These are phyloP conservation scores for Pezizomycotina sp. DNA, from an alignment of 2,329 filamentous ascomycete species.

Conservation along the genomic window DNA sequence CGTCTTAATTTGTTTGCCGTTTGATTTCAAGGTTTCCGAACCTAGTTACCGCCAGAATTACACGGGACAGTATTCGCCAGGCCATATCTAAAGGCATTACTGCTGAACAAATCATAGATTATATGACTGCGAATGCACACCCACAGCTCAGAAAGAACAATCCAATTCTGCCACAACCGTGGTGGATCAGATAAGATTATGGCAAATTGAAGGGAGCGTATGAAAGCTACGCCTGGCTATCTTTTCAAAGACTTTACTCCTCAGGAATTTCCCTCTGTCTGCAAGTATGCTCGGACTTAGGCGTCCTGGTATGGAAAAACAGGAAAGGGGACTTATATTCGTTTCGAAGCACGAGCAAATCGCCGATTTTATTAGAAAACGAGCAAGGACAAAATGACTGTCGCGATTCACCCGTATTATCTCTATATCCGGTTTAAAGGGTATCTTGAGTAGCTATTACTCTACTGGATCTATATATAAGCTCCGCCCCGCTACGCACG, in stretches of 20 bases:
- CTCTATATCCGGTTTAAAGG: too few relatives aligned
- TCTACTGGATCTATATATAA: too few relatives aligned
- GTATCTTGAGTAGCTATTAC: too few relatives aligned
- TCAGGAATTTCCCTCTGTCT: conserved; percentile 53
- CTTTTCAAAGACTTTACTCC: conserved; percentile 74
- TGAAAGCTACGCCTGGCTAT: conserved; percentile 69
- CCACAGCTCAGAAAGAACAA: conserved; percentile 59
- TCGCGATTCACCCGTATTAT: too few relatives aligned
- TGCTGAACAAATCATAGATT: conserved; percentile 84
- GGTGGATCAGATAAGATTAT: conserved; percentile 89
- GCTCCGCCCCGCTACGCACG: too few relatives aligned
- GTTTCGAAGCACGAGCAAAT: conserved; percentile 84
- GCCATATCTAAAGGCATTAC: conserved; percentile 87
- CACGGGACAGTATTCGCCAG: conserved; percentile 68
- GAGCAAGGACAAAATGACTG: conserved; percentile 11
- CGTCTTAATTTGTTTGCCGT: conserved; percentile 80
- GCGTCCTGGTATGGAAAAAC: conserved; percentile 82
- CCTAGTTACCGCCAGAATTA: conserved; percentile 81
- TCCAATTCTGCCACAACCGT: conserved; percentile 80
- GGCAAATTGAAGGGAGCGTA: conserved; percentile 93
- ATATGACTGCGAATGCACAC: conserved; percentile 81
- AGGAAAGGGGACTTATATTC: conserved; percentile 67
- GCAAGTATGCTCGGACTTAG: conserved; percentile 71
- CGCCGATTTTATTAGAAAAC: conserved; percentile 38
- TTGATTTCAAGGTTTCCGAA: conserved; percentile 85